Percentiles rank a stretch among this genome's conserved stretches.
phyloP scores from a whole-genome alignment of 345 rosid genomes.

The Cardiospermum halicacabum region DNA sequence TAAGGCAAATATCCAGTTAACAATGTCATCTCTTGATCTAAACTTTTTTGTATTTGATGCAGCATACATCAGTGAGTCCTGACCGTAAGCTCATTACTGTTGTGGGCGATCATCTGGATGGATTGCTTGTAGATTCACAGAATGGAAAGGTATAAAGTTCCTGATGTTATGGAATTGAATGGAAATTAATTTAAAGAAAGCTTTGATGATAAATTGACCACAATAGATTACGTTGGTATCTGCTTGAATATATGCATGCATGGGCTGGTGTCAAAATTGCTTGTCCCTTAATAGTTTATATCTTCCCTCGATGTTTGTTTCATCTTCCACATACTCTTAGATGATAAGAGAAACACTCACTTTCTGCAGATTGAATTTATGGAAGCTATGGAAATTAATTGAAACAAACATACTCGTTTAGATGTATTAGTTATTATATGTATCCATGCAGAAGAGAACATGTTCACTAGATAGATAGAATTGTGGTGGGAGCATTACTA shows the following conservation, averaged over 20 bases:
- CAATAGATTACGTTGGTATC: background rate
- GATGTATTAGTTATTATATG: no score
- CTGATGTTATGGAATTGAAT: background rate
- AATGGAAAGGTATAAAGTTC: constrained; percentile 45
- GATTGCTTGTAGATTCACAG: constrained; percentile 48
- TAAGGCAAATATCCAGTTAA: no score
- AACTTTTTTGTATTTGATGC: constrained; percentile 19
- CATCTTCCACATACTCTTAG: background rate
- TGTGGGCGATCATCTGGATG: constrained; percentile 55
- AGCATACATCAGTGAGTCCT: constrained; percentile 68
- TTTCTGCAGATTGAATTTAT: background rate
- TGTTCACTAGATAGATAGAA: no score
- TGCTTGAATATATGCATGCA: background rate
- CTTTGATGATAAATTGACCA: background rate
- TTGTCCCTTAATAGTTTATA: background rate
- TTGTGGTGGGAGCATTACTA: background rate
- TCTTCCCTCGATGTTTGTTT: background rate
- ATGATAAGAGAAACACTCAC: background rate
- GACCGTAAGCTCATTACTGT: constrained; percentile 37
- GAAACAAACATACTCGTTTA: no score
- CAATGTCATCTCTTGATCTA: background rate
- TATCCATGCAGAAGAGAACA: no score
- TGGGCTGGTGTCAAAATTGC: background rate
- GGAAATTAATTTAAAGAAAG: background rate
- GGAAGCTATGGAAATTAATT: background rate